These are phyloP conservation scores for Sphenostylis stenocarpa DNA, from an alignment of 306 rosid genomes.

Conservation along the genomic window DNA sequence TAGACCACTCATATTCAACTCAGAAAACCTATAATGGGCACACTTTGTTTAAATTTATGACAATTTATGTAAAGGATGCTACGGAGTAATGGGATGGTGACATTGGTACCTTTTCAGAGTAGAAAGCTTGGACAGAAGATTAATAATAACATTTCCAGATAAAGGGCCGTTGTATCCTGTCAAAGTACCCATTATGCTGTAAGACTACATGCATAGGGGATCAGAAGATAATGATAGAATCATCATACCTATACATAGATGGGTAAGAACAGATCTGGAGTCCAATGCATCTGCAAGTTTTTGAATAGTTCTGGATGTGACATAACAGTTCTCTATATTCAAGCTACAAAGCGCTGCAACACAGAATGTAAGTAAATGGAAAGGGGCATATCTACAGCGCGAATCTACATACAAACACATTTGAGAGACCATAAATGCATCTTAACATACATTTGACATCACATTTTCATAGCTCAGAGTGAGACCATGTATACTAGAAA, in stretches of 20 bases:
- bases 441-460: background rate
- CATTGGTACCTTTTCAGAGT: constrained; percentile 57
- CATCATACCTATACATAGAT: constrained; percentile 69
- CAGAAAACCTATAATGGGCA: constrained; percentile 60
- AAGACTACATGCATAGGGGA: background rate
- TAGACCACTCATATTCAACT: constrained; percentile 75
- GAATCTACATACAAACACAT: constrained; percentile 28
- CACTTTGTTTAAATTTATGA: constrained; percentile 5
- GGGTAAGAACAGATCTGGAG: constrained; percentile 63
- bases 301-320: constrained; percentile 84
- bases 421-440: background rate
- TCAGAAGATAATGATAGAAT: constrained; percentile 24
- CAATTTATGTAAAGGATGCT: constrained; percentile 19
- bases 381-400: constrained; percentile 6
- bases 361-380: constrained; percentile 29
- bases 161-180: constrained; percentile 80
- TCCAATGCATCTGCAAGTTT: constrained; percentile 71
- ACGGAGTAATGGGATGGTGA: constrained; percentile 13
- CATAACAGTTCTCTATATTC: constrained; percentile 73
- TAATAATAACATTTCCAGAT: constrained; percentile 61
- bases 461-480: constrained; percentile 5
- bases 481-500: constrained; percentile 28
- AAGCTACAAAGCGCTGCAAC: constrained; percentile 73
- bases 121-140: constrained; percentile 73
- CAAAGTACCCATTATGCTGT: constrained; percentile 28